Base-by-base conservation (phyloP, 139 green algal species). In the Microglena sp. region DNA sequence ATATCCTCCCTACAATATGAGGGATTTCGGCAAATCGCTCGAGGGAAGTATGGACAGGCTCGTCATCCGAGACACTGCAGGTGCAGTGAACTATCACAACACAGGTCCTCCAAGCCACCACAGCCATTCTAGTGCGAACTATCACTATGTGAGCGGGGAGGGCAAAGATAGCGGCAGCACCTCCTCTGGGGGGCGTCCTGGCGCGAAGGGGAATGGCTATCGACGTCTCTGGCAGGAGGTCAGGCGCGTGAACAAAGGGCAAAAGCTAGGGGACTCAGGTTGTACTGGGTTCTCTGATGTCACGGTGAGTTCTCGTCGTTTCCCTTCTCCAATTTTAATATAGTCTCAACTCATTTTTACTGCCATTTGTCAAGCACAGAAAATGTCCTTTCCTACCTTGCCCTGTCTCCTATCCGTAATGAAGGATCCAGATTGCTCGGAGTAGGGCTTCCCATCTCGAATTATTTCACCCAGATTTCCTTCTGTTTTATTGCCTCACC, bases 201-300 rank as follows among this genome's bases (percentile, higher is more conserved):
- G 22, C 46, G 46, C 6, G 11, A 30, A 28, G 7, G 55, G 28
- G 11, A 62, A 84, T 29, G 84, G 80, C 11, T 91, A 92, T n/a
- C 69, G 85, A n/a, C 74, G 76, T n/a, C 68, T 92, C 1, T 92
- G 85, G 84, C 80, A 88, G 58, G 75, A 86, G 53, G 78, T 83
- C 6, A 83, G 72, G 1, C 80, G 80, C 30, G 72, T 83, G 1
- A 61, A 67, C 5, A 72, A 73, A 15, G 76, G 76, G 1, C 72
- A 80, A 28, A 71, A 71, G 43, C 60, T 83, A n/a, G 57, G 67
- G 4, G 67, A 77, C 33, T 45, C 53, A 30, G 28, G 62, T 1
- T 29, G n/a, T n/a, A n/a, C 55, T 30, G 15, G 22, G 15, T 35
- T 8, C 15, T 18, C 28, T 30, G 55, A 62, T 4, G 30, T 62